Evolutionary conservation across 495 filamentous ascomycete species (phyloP), one percentile per base, ranked within the genome.

Genomic region (Podospora sp.): DNA sequence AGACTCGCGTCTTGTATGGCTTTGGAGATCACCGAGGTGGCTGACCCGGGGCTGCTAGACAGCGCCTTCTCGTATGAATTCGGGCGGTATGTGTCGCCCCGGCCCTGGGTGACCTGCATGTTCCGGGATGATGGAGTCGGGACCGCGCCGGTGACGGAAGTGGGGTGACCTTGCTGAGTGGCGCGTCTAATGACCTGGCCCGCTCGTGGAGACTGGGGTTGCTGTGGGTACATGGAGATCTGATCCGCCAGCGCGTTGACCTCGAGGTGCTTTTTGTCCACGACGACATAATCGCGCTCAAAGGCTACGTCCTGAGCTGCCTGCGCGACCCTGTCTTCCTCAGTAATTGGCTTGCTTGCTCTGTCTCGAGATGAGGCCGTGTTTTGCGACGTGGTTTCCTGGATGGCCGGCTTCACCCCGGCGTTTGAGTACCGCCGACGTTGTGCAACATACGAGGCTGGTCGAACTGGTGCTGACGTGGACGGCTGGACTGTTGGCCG

Each of bases 181-280:
- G 76, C 73, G 66, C 81, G 80, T 62, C 84, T 78, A 20, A 82
- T 72, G 27, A 86, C 76, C 60, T 82, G 80, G 22, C 80, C 81
- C 21, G 82, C 77, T 58, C 80, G 76, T 18, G 83, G 78, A 16
- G 82, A 81, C 25, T 73, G 70, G 0, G 76, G 72, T 61, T 88
- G 83, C 49, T 83, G 82, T 60, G 89, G 85, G 65, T 91, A 92
- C 56, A 92, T 88, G 20, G 92, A 92, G 69, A 99, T 80, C 76
- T 98, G 93, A 74, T 99, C 95, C 9, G 95, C 95, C 74, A 99
- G 92, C 4, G 95, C 94, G 79, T 99, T 97, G 27, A 98, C 94
- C 76, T 97, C 92, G 4, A 98, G 93, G 8, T 90, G 89, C 60
- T 89, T 89, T 81, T 97, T 98, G 78, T 99, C 96, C 21, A 99